Base-by-base conservation (phyloP, 306 rosid genomes). In the Rosa chinensis region DNA sequence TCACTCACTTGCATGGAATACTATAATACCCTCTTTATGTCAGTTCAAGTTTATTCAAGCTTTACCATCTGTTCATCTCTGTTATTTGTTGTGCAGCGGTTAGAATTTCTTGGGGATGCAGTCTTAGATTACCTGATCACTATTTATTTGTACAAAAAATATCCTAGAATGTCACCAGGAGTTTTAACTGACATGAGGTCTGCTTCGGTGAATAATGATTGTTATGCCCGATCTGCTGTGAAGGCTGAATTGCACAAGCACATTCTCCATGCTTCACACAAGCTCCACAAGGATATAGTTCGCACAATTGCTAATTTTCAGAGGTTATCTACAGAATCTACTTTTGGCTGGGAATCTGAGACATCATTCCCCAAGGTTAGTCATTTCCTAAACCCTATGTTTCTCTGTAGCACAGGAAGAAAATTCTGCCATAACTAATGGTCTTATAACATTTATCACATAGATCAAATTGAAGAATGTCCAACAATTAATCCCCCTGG, bases 61-160 rank as follows among this genome's bases (percentile, higher is more conserved):
- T 20, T 49, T 74, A 7, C 5, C 4, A 58, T 40, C 39, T 74
- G 1, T 58, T 21, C 42, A 21, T 59, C 16, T 42, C 80, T 39
- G 42, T 70, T 71, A 28, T 70, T 77, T 23, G 42, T 78, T 75
- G 43, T 85, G 89, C 85, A 94, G 97, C 80, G 97, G 75, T 84
- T 94, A 55, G 94, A 92, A 85, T 92, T 91, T 79, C 89, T 92
- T 8, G 97, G 97, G 56, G 99, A 92, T 75, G 73, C 97, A 0
- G 91, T 89, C 4, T 70, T 94, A 58, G 97, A 94, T 84, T 89
- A 87, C 78, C 89, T 89, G 3, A 75, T 94, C 18, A 94, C 95
- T 0, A n/a, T 66, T 83, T 85, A 91, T 88, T 61, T 92, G 77
- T 87, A 84, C 76, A 0, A 82, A 7, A 79, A 85, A 80, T 84